Evolutionary conservation across 169 alveolate genomes (phyloP), one percentile per base, ranked within the genome.

Genomic region (Fabrea salina): DNA sequence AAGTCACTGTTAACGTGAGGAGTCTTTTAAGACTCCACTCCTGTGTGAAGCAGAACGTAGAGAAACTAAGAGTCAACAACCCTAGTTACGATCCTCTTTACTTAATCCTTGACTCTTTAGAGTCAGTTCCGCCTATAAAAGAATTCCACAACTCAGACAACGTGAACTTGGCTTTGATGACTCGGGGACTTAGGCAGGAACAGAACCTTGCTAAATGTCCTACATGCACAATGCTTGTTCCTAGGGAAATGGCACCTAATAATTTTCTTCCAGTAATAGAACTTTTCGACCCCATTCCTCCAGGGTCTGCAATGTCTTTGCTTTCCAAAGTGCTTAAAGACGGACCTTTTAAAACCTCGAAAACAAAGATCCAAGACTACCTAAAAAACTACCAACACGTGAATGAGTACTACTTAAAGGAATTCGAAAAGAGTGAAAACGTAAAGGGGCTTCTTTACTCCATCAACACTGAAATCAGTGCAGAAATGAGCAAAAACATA

Each of bases 11-110:
- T 41, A 68, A 44, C 30, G 78, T 16, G 32, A 35, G n/a, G 37
- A 19, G n/a, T 11, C 5, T 68, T n/a, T 11, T 68, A 30, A 7
- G 22, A n/a, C 66, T 68, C 16, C 59, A 68, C 16, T 25, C 27
- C n/a, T n/a, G n/a, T 16, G 25, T 43, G n/a, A 19, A 68, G 30
- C n/a, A 44, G 8, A 40, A 68, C 30, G 7, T 43, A 43, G 41
- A 68, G 1, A n/a, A 37, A 7, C 27, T 68, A 1, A 37, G 78
- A 44, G 57, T 43, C n/a, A 47, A 47, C 2, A 68, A 22, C 30
- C 78, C 78, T 0, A 68, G 78, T 3, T 68, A 68, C 4, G 78
- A 68, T 4, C 78, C 78, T 1, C 32, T 68, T n/a, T 8, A 8
- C 13, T 11, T 68, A 8, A 40, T 68, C 8, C 8, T 68, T 11